phyloP scores from a whole-genome alignment of 768 basidiomycete species.

The Paxillus ammoniavirescens region DNA sequence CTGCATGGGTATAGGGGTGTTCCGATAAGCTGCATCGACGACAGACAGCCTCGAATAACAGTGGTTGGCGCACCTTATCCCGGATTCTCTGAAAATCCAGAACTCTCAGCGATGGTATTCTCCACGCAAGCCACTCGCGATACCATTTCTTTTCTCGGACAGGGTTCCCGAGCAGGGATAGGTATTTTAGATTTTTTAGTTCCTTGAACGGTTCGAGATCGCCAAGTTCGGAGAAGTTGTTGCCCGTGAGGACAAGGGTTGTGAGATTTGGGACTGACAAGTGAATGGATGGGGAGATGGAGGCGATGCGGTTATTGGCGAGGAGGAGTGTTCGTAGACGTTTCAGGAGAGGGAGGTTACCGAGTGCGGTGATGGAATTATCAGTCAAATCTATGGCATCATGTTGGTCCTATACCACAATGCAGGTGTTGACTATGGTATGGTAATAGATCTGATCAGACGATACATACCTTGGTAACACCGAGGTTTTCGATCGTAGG shows the following conservation, averaged over 20 bases:
- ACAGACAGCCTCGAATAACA: slow-evolving; percentile 11
- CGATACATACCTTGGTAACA: slow-evolving; percentile 71
- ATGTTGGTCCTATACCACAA: slow-evolving; percentile 70
- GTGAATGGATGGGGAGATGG: slow-evolving; percentile 78
- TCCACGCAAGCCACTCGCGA: slow-evolving; percentile 93
- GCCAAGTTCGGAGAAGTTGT: slow-evolving; percentile 75
- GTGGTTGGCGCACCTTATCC: slow-evolving; percentile 77
- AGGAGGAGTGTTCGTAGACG: slow-evolving; percentile 82
- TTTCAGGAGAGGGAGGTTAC: slow-evolving; percentile 85
- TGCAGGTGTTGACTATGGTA: slow-evolving; percentile 8
- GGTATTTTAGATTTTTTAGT: slow-evolving; percentile 67
- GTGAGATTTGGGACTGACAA: slow-evolving; percentile 83
- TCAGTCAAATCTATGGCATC: slow-evolving; percentile 94
- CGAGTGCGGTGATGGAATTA: slow-evolving; percentile 78
- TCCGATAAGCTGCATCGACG: slow-evolving; percentile 24
- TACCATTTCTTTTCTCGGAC: slow-evolving; percentile 93
- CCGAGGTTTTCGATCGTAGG: slow-evolving; percentile 96
- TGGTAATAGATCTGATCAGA: slow-evolving; percentile 14
- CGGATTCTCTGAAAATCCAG: slow-evolving; percentile 94
- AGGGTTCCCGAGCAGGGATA: slow-evolving; percentile 80
- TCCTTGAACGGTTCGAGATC: slow-evolving; percentile 84
- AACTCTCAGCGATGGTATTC: slow-evolving; percentile 83
- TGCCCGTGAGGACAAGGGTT: slow-evolving; percentile 82
- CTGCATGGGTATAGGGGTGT: slow-evolving; percentile 40
- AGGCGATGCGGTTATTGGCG: slow-evolving; percentile 85